Percentiles rank a stretch among this genome's conserved stretches.
Evolutionary conservation across 1,284 basidiomycete genomes (phyloP).

Genomic region (Trametes sp.): DNA sequence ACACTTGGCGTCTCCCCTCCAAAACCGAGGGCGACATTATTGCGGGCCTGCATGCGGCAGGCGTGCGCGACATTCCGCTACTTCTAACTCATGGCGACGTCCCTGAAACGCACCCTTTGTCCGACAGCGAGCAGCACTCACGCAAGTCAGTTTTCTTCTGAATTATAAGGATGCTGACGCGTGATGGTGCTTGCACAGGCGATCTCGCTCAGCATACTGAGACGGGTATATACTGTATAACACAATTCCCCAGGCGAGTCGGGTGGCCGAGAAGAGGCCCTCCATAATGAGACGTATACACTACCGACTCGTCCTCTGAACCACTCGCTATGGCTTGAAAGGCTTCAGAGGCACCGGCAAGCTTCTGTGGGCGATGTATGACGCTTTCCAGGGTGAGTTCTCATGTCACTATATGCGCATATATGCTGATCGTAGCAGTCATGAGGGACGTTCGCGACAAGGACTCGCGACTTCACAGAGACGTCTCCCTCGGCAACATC

Average conservation of each 20-base stretch:
- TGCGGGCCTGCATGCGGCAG: background rate
- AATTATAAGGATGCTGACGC: too few species aligned
- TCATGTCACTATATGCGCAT: background rate
- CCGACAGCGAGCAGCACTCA: too few species aligned
- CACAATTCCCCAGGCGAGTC: background rate
- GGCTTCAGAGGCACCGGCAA: constrained; percentile 13
- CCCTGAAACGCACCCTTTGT: too few species aligned
- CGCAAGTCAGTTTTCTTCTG: too few species aligned
- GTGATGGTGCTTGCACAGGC: too few species aligned
- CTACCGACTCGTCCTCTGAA: constrained; percentile 15
- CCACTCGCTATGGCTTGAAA: constrained; percentile 14
- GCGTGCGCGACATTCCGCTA: background rate
- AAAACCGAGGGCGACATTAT: background rate
- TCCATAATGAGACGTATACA: constrained; percentile 1
- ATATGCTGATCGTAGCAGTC: background rate
- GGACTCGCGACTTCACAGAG: constrained; percentile 5
- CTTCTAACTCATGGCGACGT: too few species aligned
- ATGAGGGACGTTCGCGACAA: constrained; percentile 9
- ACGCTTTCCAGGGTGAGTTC: constrained; percentile 11
- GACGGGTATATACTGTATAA: background rate
- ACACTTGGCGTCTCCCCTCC: background rate
- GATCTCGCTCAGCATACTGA: background rate
- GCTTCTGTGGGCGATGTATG: constrained; percentile 8
- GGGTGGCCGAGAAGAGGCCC: background rate
- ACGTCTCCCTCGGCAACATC: constrained; percentile 14